Base-by-base conservation (phyloP, 305 asterid genomes). In the Ilex paraguariensis region DNA sequence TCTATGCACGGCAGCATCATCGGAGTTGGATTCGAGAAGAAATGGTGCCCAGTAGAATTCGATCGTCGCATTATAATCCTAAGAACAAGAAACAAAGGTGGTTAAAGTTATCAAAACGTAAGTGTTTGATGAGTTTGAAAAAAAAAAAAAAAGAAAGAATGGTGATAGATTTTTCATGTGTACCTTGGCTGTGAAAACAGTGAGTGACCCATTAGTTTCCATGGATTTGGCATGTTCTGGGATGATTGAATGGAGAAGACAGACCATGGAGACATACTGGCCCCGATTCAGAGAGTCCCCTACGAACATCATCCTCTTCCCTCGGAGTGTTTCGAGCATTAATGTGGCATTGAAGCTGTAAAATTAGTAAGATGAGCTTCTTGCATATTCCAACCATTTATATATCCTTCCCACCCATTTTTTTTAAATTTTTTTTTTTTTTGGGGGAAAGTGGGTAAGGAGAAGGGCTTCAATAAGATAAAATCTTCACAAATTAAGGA, bases 31-130 rank as follows among this genome's bases (percentile, higher is more conserved):
- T 68, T 73, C 77, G 4, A 67, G 67, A 57, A 73, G 70, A 68
- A 73, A 73, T 46, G 77, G 77, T 44, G 77, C 77, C 73, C 73
- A 73, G 33, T 67, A 73, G 64, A 73, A 73, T 30, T 73, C 70
- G 28, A 73, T 73, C 10, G 73, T 73, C 6, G 70, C 73, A 39
- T 73, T 73, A 36, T 73, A 73, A 31, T 73, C 70, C 77, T 73
- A 45, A 55, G 42, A 5, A 31, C 6, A 42, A 10, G 6, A 58
- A 45, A n/a, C 5, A 15, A 13, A 21, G 28, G 28, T 21, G 28
- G 28, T 36, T 36, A 5, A 36, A 36, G 42, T 36, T 36, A 36
- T 36, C 7, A 36, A 21, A 3, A 3, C 9, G 9, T 4, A 36
- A 36, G 42, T 36, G 42, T 3, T 36, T 36, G 42, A 36, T 36